Evolutionary conservation across 768 basidiomycete species (phyloP).

Genomic region (Gloeophyllum trabeum): DNA sequence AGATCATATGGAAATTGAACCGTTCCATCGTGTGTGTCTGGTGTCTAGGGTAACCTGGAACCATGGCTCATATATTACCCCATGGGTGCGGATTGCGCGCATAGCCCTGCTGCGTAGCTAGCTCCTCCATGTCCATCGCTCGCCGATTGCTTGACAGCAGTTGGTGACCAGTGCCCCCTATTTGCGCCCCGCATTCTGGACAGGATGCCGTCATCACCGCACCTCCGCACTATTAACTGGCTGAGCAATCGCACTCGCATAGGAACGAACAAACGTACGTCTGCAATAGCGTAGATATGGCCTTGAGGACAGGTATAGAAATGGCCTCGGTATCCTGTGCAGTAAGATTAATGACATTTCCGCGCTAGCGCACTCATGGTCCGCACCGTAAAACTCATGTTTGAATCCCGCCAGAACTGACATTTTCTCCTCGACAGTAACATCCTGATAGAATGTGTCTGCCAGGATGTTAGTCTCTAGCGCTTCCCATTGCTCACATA

Average conservation of each 20-base stretch:
- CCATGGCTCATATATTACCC: too few relatives aligned
- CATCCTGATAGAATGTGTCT: constrained; percentile 36
- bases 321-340: constrained; percentile 18
- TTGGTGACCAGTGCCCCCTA: constrained; percentile 15
- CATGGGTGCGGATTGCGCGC: too few relatives aligned
- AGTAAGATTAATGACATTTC: too few relatives aligned
- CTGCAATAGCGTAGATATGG: constrained; percentile 17
- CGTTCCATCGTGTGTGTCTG: too few relatives aligned
- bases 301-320: constrained; percentile 22
- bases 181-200: constrained; percentile 16
- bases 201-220: constrained; percentile 12
- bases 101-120: too few relatives aligned
- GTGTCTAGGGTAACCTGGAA: too few relatives aligned
- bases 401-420: constrained; percentile 36
- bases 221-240: constrained; percentile 14
- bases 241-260: background rate
- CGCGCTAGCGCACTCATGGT: too few relatives aligned
- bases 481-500: constrained; percentile 35
- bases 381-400: too few relatives aligned
- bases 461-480: constrained; percentile 25
- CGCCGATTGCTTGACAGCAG: constrained; percentile 10
- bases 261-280: constrained; percentile 8
- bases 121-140: constrained; percentile 13
- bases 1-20: too few relatives aligned
- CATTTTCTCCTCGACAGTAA: constrained; percentile 43